Percentiles rank a stretch among this genome's conserved stretches.
Conservation (phyloP, 108 stramenopile species). For the Cyclotella baltica region DNA sequence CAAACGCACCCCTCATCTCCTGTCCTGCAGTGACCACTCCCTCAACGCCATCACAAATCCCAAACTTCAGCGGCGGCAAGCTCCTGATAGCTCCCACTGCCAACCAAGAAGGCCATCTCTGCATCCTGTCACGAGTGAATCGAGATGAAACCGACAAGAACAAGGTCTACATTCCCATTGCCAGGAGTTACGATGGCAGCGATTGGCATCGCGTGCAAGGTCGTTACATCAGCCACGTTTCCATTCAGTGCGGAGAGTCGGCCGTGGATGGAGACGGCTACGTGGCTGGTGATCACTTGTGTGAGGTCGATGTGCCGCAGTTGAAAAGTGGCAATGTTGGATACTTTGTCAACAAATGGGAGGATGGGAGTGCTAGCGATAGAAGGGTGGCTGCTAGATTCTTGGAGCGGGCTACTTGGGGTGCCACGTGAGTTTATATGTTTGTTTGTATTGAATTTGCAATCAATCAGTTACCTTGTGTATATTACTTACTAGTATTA, state of each 20-base stretch:
- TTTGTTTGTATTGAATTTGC: background rate
- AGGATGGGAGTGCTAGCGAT: background rate
- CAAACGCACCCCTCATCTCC: background rate
- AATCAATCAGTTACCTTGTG: background rate
- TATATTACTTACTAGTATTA: background rate
- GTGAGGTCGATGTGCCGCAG: constrained; percentile 21
- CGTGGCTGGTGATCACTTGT: constrained; percentile 12
- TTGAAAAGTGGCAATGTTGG: constrained; percentile 13
- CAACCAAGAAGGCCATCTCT: constrained; percentile 17
- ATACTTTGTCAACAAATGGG: constrained; percentile 31
- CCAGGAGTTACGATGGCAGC: constrained; percentile 36
- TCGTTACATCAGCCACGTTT: constrained; percentile 10
- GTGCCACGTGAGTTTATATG: constrained; percentile 21
- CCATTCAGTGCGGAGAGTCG: constrained; percentile 15
- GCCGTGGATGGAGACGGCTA: background rate
- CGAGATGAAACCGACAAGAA: background rate
- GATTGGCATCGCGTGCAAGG: constrained; percentile 35
- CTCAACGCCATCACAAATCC: constrained; percentile 13
- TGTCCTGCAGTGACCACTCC: constrained; percentile 11
- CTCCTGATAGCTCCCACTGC: constrained; percentile 23
- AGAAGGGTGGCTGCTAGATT: constrained; percentile 33
- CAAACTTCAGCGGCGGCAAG: constrained; percentile 5
- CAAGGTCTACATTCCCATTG: constrained; percentile 31
- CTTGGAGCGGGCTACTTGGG: constrained; percentile 46
- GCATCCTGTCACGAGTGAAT: constrained; percentile 35